Evolutionary conservation across 345 rosid genomes (phyloP).

Genomic region (Salix arbutifolia): DNA sequence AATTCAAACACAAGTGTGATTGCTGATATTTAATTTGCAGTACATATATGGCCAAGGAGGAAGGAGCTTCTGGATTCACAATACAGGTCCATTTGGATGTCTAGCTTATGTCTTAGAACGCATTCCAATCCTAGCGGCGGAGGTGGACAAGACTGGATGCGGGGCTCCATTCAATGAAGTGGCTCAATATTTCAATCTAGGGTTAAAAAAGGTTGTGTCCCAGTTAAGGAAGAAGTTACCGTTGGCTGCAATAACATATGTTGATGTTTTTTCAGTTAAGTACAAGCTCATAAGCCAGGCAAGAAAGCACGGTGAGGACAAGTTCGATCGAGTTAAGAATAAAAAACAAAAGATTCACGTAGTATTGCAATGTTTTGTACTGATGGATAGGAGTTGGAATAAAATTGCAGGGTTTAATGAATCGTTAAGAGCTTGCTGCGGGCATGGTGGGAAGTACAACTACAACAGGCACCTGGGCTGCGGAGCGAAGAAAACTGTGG

Average conservation of each 20-base stretch:
- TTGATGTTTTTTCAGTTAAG: slow-evolving; percentile 58
- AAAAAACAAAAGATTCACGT: too few species aligned
- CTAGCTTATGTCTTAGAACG: slow-evolving; percentile 50
- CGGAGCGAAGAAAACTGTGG: slow-evolving; percentile 38
- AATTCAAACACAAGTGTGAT: too few species aligned
- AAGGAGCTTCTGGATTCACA: slow-evolving; percentile 74
- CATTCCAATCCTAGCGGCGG: slow-evolving; percentile 29
- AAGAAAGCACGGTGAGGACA: slow-evolving; percentile 40
- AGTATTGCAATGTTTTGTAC: too few species aligned
- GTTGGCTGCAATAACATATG: slow-evolving; percentile 51
- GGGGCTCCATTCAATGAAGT: slow-evolving; percentile 58
- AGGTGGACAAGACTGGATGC: slow-evolving; percentile 54
- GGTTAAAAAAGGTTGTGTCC: slow-evolving; percentile 33
- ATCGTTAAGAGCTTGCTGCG: slow-evolving; percentile 62
- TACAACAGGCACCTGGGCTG: slow-evolving; percentile 48
- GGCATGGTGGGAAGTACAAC: slow-evolving; percentile 78
- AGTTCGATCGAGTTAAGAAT: too few species aligned
- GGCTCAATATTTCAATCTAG: slow-evolving; percentile 46
- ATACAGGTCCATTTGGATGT: slow-evolving; percentile 75
- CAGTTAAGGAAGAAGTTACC: slow-evolving; percentile 51
- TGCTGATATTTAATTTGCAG: slow-evolving; percentile 16
- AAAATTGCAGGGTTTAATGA: slow-evolving; percentile 48
- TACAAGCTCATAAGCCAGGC: slow-evolving; percentile 49
- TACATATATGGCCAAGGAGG: slow-evolving; percentile 55
- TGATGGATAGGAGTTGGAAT: too few species aligned